A percentile compares a stretch with the other conserved stretches of the same genome.
Evolutionary conservation across 305 asterid species (phyloP).

Genomic region (Solanum chacoense): DNA sequence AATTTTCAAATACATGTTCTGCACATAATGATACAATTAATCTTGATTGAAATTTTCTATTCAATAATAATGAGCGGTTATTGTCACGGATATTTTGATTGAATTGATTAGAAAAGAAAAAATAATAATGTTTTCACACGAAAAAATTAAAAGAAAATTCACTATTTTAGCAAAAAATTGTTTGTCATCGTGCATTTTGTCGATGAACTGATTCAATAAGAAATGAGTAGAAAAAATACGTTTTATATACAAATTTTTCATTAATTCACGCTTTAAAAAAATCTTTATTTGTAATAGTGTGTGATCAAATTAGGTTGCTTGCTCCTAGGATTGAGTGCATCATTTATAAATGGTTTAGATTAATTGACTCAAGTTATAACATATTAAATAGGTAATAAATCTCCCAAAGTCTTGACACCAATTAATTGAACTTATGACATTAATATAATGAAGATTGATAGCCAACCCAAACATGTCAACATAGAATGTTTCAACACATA

Average conservation of each 20-base stretch:
- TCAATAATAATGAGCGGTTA: no score
- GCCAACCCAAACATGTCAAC: not conserved
- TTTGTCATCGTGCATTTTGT: not conserved
- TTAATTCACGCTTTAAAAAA: no score
- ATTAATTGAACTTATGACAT: not conserved
- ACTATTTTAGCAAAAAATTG: not conserved
- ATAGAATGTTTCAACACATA: not conserved
- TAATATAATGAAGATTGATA: not conserved
- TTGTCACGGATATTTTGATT: no score
- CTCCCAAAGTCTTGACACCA: not conserved
- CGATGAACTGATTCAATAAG: no score
- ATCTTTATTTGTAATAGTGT: no score
- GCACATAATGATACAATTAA: not conserved
- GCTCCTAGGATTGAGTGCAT: not conserved
- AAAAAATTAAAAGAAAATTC: no score
- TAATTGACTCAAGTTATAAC: not conserved
- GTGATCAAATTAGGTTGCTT: not conserved
- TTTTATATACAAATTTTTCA: no score
- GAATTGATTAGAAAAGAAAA: not conserved
- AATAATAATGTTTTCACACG: no score
- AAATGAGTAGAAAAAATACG: not conserved
- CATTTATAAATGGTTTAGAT: not conserved
- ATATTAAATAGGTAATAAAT: not conserved
- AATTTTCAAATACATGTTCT: not conserved
- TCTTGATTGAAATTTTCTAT: not conserved